Evolutionary conservation across 345 rosid species (phyloP), one percentile per base, ranked within the genome.

Genomic region (Euphorbia tirucalli): DNA sequence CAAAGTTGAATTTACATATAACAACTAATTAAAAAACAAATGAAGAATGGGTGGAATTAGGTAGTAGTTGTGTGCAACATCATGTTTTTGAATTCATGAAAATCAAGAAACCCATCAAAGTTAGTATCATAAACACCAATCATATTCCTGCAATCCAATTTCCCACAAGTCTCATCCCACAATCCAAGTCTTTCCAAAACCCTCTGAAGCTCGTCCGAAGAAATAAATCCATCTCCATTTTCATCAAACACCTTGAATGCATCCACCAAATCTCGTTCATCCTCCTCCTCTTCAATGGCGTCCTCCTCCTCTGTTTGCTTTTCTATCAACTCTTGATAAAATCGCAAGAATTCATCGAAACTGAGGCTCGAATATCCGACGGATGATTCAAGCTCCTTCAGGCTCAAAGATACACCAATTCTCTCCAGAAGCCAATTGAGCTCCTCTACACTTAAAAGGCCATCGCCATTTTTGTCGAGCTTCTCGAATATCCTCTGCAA

Each of bases 1-100:
- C n/a, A n/a, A n/a, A n/a, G n/a, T n/a, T n/a, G n/a, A n/a, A n/a
- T n/a, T n/a, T n/a, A n/a, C n/a, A n/a, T n/a, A n/a, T n/a, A n/a
- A n/a, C n/a, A n/a, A n/a, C n/a, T n/a, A n/a, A n/a, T n/a, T n/a
- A n/a, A n/a, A n/a, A n/a, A n/a, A n/a, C n/a, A n/a, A n/a, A n/a
- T n/a, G n/a, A n/a, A n/a, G n/a, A n/a, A n/a, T n/a, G n/a, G n/a
- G n/a, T n/a, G n/a, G n/a, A n/a, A n/a, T n/a, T n/a, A n/a, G n/a
- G n/a, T n/a, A 0, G 78, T 31, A 73, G 28, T 9, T 0, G 5
- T 9, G 6, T 78, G 75, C 73, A 83, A 60, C 81, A 92, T 83
- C 97, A 92, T 92, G 73, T 74, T 80, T 87, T 88, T 90, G 83
- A 93, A 93, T 60, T 93, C 96, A 54, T 90, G 78, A 54, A 87